These are phyloP conservation scores for Sarcodon sp. DNA, from an alignment of 768 basidiomycete species.

Conservation along the genomic window DNA sequence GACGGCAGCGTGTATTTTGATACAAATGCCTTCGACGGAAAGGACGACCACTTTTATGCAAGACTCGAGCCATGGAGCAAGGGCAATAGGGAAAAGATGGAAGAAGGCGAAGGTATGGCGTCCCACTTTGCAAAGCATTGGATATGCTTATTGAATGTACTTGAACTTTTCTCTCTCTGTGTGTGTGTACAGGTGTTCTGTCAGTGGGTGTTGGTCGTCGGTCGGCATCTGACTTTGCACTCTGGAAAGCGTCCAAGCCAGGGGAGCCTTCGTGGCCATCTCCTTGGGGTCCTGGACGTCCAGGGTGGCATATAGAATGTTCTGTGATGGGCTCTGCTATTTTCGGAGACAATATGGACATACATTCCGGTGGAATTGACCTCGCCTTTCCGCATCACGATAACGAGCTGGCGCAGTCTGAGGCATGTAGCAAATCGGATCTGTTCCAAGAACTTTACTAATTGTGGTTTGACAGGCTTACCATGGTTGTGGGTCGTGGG, in stretches of 20 bases:
- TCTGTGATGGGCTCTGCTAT: conserved; percentile 95
- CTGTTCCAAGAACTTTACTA: conserved; percentile 2
- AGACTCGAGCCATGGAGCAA: conserved; percentile 96
- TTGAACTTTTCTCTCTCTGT: background rate
- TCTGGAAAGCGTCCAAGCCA: conserved; percentile 95
- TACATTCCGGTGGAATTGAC: conserved; percentile 95
- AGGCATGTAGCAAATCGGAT: conserved; percentile 33
- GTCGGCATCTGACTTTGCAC: conserved; percentile 86
- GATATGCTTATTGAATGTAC: background rate
- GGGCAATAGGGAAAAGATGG: conserved; percentile 80
- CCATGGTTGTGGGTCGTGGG: conserved; percentile 87
- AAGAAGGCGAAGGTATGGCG: conserved; percentile 80
- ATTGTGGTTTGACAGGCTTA: conserved; percentile 50
- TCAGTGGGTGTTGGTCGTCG: conserved; percentile 49
- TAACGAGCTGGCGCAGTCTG: conserved; percentile 96
- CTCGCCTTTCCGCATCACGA: conserved; percentile 99
- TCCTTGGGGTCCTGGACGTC: conserved; percentile 91
- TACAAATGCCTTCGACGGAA: conserved; percentile 67
- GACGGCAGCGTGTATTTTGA: conserved; percentile 90
- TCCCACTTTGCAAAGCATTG: background rate
- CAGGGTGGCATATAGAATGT: conserved; percentile 99
- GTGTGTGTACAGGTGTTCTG: conserved; percentile 34
- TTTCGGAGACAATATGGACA: conserved; percentile 86
- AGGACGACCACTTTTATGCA: conserved; percentile 73
- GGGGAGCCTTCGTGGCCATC: conserved; percentile 97